A percentile compares a stretch with the other conserved stretches of the same genome.
phyloP scores from a whole-genome alignment of 1,139 yeast genomes.

The Taphrina communis region DNA sequence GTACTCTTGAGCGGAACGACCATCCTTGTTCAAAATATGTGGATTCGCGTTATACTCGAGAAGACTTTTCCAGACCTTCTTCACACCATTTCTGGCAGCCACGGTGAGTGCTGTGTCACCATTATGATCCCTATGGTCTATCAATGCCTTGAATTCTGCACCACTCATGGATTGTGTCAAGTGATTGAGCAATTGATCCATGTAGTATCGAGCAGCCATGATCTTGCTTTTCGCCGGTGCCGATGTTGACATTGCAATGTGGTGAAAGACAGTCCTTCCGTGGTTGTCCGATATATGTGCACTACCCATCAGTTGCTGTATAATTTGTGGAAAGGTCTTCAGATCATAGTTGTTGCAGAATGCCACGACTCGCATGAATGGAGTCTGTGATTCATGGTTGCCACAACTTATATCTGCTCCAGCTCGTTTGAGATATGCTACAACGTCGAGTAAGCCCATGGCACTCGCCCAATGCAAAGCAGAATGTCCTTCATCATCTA shows the following conservation, averaged over 20 bases:
- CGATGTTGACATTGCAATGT: conserved; percentile 79
- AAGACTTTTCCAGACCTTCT: conserved; percentile 74
- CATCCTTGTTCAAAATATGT: conserved; percentile 71
- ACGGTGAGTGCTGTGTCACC: conserved; percentile 87
- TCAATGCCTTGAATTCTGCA: conserved; percentile 72
- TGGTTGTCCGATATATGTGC: conserved; percentile 73
- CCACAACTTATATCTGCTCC: conserved; percentile 74
- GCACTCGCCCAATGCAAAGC: conserved; percentile 97
- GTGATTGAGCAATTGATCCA: conserved; percentile 80
- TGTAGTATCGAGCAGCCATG: conserved; percentile 77
- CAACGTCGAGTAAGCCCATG: conserved; percentile 75
- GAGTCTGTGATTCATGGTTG: conserved; percentile 89
- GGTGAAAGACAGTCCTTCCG: conserved; percentile 90
- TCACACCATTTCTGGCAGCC: conserved; percentile 83
- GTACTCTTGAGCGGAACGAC: conserved; percentile 77
- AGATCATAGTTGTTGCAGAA: conserved; percentile 86
- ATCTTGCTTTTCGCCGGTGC: conserved; percentile 71
- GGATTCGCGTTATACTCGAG: conserved; percentile 74
- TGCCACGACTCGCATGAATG: conserved; percentile 83
- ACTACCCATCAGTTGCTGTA: conserved; percentile 78
- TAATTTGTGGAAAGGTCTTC: conserved; percentile 71
- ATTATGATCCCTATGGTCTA: conserved; percentile 77
- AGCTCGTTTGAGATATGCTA: conserved; percentile 70
- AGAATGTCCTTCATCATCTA: conserved; percentile 91
- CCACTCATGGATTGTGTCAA: conserved; percentile 67